A percentile compares a stretch with the other conserved stretches of the same genome.
These are phyloP conservation scores for Boletus fagicola DNA, from an alignment of 768 basidiomycete genomes.

Conservation along the genomic window DNA sequence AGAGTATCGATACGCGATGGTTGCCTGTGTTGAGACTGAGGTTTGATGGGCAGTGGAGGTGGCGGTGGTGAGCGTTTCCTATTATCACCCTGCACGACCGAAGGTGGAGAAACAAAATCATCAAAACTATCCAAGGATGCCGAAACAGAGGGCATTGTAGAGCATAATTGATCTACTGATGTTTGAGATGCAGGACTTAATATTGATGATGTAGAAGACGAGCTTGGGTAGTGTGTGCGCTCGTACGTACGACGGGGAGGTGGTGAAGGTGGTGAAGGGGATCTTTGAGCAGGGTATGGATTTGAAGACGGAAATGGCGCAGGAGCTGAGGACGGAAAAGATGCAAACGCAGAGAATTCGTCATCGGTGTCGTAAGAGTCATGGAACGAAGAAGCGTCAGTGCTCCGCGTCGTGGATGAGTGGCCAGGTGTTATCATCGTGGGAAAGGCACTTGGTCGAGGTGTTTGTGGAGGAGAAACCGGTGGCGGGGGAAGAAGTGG, in stretches of 20 bases:
- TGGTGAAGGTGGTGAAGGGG: slow-evolving; percentile 29
- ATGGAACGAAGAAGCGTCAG: slow-evolving; percentile 7
- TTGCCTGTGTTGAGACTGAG: slow-evolving; percentile 3
- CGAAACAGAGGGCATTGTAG: slow-evolving; percentile 24
- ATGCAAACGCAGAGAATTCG: slow-evolving; percentile 54
- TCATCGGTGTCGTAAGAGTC: slow-evolving; percentile 36
- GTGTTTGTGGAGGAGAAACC: slow-evolving; percentile 33
- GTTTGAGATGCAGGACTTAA: slow-evolving; percentile 25
- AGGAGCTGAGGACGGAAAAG: slow-evolving; percentile 25
- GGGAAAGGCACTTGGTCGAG: slow-evolving; percentile 19
- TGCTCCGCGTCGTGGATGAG: slow-evolving; percentile 7
- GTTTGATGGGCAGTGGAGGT: slow-evolving; percentile 41
- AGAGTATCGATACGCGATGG: slow-evolving; percentile 12
- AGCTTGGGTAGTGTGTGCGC: slow-evolving; percentile 22
- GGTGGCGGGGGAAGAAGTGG: slow-evolving; percentile 33
- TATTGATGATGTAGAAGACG: slow-evolving; percentile 29
- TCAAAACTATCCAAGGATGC: slow-evolving; percentile 46
- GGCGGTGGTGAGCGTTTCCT: slow-evolving; percentile 47
- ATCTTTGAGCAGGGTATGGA: slow-evolving; percentile 12
- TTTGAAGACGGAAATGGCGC: slow-evolving; percentile 5
- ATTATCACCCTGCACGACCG: not conserved
- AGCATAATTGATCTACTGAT: slow-evolving; percentile 19
- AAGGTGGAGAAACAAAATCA: slow-evolving; percentile 42
- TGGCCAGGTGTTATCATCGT: slow-evolving; percentile 8
- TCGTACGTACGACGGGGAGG: slow-evolving; percentile 28